Conservation (phyloP, 805 yeast genomes). For the Yueomyces sp. region DNA sequence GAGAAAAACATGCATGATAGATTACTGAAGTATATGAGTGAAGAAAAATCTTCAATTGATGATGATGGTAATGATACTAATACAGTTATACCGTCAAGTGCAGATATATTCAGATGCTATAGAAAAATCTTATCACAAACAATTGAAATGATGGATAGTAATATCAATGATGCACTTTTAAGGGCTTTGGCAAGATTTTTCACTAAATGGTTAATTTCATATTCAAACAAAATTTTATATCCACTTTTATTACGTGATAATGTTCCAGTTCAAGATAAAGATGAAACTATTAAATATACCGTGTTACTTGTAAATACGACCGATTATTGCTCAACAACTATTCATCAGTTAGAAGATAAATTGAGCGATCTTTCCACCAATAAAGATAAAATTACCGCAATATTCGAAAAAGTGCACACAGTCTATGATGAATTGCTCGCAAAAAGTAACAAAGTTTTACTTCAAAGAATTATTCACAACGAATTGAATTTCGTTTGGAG, state of each 20-base stretch:
- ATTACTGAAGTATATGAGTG: slow-evolving; percentile 49
- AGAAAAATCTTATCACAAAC: slow-evolving; percentile 63
- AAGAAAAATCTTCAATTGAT: slow-evolving; percentile 30
- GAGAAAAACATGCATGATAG: slow-evolving; percentile 49
- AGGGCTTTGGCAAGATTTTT: slow-evolving; percentile 44
- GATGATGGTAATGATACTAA: slow-evolving; percentile 35
- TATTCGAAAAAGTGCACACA: slow-evolving; percentile 43
- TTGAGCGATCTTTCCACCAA: slow-evolving; percentile 30
- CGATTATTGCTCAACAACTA: slow-evolving; percentile 73
- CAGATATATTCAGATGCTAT: slow-evolving; percentile 71
- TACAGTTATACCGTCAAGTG: slow-evolving; percentile 71
- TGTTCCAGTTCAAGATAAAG: slow-evolving; percentile 28
- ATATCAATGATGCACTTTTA: slow-evolving; percentile 22
- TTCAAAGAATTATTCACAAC: slow-evolving; percentile 38
- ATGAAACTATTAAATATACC: slow-evolving; percentile 50
- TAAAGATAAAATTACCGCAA: slow-evolving; percentile 20
- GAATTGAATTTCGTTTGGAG: slow-evolving; percentile 69
- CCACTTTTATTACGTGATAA: slow-evolving; percentile 34
- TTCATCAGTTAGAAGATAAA: slow-evolving; percentile 61
- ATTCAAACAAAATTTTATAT: slow-evolving; percentile 37
- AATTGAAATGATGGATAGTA: slow-evolving; percentile 34
- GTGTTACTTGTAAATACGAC: slow-evolving; percentile 76
- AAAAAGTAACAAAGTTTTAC: slow-evolving; percentile 39
- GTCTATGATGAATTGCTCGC: slow-evolving; percentile 45
- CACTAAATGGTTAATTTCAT: slow-evolving; percentile 49